Evolutionary conservation across 805 yeast genomes (phyloP).

Genomic region (Ogataea degrootiae): DNA sequence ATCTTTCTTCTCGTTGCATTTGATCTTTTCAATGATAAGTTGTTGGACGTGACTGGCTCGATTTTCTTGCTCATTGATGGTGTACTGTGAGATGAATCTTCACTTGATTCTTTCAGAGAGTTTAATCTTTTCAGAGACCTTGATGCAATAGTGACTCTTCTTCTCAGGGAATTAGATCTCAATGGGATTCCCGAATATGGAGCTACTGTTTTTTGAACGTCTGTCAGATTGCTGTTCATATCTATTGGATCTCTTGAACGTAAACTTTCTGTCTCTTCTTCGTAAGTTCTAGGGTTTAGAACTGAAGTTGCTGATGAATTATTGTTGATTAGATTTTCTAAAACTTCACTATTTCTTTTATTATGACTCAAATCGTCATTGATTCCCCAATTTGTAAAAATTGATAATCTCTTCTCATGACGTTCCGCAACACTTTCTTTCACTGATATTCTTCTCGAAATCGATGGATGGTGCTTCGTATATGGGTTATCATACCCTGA

Average conservation of each 20-base stretch:
- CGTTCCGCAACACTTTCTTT: background rate
- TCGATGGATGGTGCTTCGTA: background rate
- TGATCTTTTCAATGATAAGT: constrained; percentile 22
- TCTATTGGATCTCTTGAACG: background rate
- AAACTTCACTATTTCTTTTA: constrained; percentile 8
- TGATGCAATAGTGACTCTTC: constrained; percentile 11
- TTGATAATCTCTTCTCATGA: constrained; percentile 6
- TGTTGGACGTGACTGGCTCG: background rate
- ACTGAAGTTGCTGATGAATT: background rate
- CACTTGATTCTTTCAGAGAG: background rate
- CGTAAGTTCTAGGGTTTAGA: background rate
- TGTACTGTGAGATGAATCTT: background rate
- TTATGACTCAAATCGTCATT: constrained; percentile 2
- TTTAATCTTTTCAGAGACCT: constrained; percentile 2
- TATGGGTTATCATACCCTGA: constrained; percentile 7
- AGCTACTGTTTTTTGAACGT: background rate
- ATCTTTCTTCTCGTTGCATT: constrained; percentile 29
- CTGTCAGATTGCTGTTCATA: background rate
- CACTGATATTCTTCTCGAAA: background rate
- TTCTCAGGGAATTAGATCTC: constrained; percentile 8
- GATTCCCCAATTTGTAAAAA: constrained; percentile 11
- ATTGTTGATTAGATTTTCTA: constrained; percentile 8
- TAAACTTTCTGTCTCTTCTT: background rate
- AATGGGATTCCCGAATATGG: constrained; percentile 1
- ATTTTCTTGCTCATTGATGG: no score